Evolutionary conservation across 768 basidiomycete genomes (phyloP).

Genomic region (Nidularia pulvinata): DNA sequence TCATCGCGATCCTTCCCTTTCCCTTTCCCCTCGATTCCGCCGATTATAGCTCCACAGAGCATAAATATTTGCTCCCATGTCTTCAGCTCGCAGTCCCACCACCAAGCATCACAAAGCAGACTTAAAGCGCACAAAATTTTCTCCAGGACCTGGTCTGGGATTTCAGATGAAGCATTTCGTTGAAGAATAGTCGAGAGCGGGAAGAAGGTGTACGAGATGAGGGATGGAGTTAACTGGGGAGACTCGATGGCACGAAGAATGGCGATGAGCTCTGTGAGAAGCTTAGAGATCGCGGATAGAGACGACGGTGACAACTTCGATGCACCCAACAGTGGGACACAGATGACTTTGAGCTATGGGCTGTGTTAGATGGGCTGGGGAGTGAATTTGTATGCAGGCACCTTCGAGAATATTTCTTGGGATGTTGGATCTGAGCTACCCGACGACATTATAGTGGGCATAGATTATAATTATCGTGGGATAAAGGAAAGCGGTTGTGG

Average conservation of each 20-base stretch:
- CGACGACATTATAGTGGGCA: too few species aligned
- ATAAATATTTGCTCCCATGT: conserved; percentile 89
- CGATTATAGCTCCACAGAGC: conserved; percentile 65
- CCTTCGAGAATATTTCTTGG: conserved; percentile 17
- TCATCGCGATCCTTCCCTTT: conserved; percentile 73
- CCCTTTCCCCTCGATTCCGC: conserved; percentile 65
- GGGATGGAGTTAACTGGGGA: conserved; percentile 45
- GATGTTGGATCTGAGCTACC: too few species aligned
- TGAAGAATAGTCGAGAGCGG: conserved; percentile 86
- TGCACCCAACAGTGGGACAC: conserved; percentile 79
- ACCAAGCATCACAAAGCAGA: conserved; percentile 72
- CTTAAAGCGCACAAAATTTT: conserved; percentile 60
- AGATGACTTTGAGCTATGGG: conserved; percentile 62
- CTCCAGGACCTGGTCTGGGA: conserved; percentile 84
- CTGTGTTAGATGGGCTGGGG: background rate
- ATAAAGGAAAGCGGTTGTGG: too few species aligned
- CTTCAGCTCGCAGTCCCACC: conserved; percentile 76
- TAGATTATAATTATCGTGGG: too few species aligned
- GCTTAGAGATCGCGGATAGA: conserved; percentile 40
- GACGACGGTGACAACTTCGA: conserved; percentile 61
- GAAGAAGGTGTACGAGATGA: conserved; percentile 86
- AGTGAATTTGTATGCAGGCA: conserved; percentile 3
- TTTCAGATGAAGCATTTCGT: conserved; percentile 63
- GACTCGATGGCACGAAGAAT: conserved; percentile 42
- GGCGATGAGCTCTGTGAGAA: conserved; percentile 54